These are phyloP conservation scores for Penicillium sp. DNA, from an alignment of 2,329 filamentous ascomycete species.

Conservation along the genomic window DNA sequence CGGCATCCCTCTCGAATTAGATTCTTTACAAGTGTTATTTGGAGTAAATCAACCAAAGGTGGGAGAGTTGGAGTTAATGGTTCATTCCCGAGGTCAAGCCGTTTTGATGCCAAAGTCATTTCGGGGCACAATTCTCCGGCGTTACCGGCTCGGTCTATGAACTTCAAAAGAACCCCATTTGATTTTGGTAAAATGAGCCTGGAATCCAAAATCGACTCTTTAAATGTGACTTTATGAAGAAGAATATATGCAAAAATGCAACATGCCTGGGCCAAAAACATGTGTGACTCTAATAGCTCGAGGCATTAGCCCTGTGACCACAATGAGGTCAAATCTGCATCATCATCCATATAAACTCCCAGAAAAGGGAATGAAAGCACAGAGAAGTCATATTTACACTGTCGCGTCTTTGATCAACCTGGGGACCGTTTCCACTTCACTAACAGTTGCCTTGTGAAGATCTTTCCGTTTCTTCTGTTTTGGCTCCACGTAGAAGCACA, in stretches of 20 bases:
- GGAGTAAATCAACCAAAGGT: neutral
- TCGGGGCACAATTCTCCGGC: neutral
- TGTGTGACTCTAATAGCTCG: neutral
- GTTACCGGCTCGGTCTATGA: neutral
- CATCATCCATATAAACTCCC: too few relatives aligned
- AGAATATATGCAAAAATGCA: neutral
- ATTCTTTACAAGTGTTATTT: neutral
- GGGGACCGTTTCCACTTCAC: neutral
- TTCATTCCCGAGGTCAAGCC: neutral
- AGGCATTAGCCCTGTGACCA: neutral
- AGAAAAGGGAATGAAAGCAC: too few relatives aligned
- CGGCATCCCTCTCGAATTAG: neutral
- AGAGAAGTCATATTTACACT: neutral
- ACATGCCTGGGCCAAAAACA: neutral
- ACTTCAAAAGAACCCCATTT: neutral
- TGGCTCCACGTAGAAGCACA: slow-evolving; percentile 36
- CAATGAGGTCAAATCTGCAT: neutral
- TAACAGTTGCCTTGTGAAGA: slow-evolving; percentile 12
- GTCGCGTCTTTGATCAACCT: neutral
- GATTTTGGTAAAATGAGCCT: neutral
- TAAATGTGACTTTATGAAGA: neutral
- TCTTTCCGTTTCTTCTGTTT: slow-evolving; percentile 14
- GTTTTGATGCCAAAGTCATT: neutral
- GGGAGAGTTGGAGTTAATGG: neutral
- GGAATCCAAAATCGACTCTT: neutral